Base-by-base conservation (phyloP, 2,329 filamentous ascomycete species). In the Biscogniauxia mediterranea region DNA sequence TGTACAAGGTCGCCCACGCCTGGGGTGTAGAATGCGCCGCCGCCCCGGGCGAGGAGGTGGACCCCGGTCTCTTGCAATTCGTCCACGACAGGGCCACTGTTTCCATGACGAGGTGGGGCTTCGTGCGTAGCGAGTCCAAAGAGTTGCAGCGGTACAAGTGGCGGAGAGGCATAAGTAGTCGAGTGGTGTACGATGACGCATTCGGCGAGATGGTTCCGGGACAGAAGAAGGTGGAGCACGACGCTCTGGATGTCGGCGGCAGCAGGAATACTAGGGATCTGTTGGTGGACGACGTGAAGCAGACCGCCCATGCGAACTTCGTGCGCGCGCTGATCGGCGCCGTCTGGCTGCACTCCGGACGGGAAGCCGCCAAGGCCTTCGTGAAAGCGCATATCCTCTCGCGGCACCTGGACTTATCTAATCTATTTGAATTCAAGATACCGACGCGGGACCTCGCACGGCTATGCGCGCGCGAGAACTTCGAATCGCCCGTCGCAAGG, bases 21-120 rank as follows among this genome's bases (percentile, higher is more conserved):
- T 99, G 95, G 95, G 95, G 95, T 78, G 87, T 98, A 17, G 94
- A 98, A 75, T 79, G 83, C 52, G 94, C 92, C n/a, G 91, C 90
- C 11, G 89, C 87, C 20, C 95, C 95, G 0, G 95, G 94, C 56
- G 86, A 86, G 61, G 94, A 98, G 78, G 93, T 98, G 59, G 95
- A 99, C 74, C 89, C 93, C 0, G 95, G 94, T 5, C 81, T 96
- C 58, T 81, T 99, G 63, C 95, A 98, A 74, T 96, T 93, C 81
- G 79, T 79, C 77, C 78, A 78, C 73, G 76, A 83, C 57, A 72
- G 75, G 56, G 73, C 78, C 17, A 80, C 81, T 20, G 71, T 80
- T 21, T 73, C 78, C 55, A 76, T 79, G 74, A 81, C 73, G 64
- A 80, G 71, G 64, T 84, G 79, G 80, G 83, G 80, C 51, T 85